Evolutionary conservation across 805 yeast genomes (phyloP).

Genomic region (Clavispora santaluciae): DNA sequence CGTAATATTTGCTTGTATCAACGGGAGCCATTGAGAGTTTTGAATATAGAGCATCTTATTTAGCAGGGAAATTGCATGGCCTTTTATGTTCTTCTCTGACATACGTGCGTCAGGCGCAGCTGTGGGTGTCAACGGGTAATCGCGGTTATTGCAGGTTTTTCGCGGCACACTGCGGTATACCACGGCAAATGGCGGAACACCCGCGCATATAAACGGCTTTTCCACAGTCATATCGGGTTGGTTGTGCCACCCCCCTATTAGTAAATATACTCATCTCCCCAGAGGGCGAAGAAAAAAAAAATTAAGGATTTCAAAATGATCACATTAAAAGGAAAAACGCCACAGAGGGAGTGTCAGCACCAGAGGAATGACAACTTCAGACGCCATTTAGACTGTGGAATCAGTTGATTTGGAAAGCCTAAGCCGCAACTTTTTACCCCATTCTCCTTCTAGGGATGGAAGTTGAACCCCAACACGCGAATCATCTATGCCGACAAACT

Average conservation of each 20-base stretch:
- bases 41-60: not conserved
- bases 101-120: not conserved
- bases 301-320: no score
- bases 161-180: not conserved
- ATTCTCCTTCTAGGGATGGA: not conserved
- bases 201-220: not conserved
- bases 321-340: no score
- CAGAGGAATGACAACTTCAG: no score
- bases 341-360: no score
- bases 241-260: no score
- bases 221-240: no score
- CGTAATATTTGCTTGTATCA: slow-evolving; percentile 11
- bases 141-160: slow-evolving; percentile 1
- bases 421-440: not conserved
- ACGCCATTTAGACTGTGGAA: no score
- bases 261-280: no score
- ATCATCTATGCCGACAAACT: not conserved
- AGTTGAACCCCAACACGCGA: not conserved
- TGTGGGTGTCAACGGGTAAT: slow-evolving; percentile 1
- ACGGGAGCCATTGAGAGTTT: slow-evolving; percentile 13
- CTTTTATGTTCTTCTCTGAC: not conserved
- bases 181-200: not conserved
- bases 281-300: no score
- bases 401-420: not conserved
- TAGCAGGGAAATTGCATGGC: not conserved